Evolutionary conservation across 225 moss, liverwort and hornwort genomes (phyloP).

Genomic region (Polytrichum commune): DNA sequence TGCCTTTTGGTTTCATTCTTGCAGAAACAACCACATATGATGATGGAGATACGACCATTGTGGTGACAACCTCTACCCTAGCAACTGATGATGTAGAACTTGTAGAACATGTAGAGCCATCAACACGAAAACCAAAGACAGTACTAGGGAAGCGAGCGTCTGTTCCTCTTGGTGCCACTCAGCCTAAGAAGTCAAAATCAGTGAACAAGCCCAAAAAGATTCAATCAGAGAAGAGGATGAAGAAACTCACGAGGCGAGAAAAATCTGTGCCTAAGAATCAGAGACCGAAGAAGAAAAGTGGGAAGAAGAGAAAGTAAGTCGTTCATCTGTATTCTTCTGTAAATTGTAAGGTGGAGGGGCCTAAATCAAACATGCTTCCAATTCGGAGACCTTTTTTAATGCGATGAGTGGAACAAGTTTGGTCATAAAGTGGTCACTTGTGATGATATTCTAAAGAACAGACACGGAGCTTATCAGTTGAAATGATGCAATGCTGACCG

Average conservation of each 20-base stretch:
- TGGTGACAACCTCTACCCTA: slow-evolving; percentile 69
- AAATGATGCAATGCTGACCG: no score
- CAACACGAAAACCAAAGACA: slow-evolving; percentile 17
- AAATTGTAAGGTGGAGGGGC: no score
- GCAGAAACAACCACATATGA: slow-evolving; percentile 72
- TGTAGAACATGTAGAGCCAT: slow-evolving; percentile 12
- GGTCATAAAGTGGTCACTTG: no score
- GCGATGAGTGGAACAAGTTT: no score
- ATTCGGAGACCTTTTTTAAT: no score
- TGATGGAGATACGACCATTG: slow-evolving; percentile 60
- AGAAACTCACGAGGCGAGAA: slow-evolving; percentile 79
- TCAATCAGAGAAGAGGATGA: slow-evolving; percentile 71
- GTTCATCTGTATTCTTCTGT: no score
- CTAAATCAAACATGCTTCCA: no score
- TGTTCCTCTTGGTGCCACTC: slow-evolving; percentile 45
- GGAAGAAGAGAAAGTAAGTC: slow-evolving; percentile 39
- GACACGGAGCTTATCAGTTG: no score
- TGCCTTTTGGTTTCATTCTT: slow-evolving; percentile 5
- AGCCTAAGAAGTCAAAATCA: slow-evolving; percentile 74
- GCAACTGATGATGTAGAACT: slow-evolving; percentile 38
- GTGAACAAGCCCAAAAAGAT: slow-evolving; percentile 80
- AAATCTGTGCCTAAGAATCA: slow-evolving; percentile 77
- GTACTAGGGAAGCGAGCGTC: slow-evolving; percentile 31
- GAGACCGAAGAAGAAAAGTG: slow-evolving; percentile 57
- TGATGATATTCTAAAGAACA: no score